Evolutionary conservation across 345 rosid species (phyloP).

Genomic region (Salix koriyanagi): DNA sequence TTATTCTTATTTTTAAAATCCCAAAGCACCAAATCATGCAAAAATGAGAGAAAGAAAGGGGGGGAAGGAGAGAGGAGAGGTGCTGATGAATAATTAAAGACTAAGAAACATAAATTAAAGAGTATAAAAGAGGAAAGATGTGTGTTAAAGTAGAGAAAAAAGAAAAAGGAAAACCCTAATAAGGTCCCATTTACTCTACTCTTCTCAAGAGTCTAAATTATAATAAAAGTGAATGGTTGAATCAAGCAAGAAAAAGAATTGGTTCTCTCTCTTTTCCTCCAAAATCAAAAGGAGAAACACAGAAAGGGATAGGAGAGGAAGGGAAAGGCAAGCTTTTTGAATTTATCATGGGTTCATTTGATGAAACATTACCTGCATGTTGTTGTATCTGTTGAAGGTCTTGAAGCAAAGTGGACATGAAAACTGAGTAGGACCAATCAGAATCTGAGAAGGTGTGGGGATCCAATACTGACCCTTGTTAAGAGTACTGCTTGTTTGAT

Average conservation of each 20-base stretch:
- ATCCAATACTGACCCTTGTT: slow-evolving; percentile 92
- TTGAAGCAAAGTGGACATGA: slow-evolving; percentile 98
- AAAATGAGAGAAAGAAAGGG: slow-evolving; percentile 12
- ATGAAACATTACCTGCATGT: slow-evolving; percentile 76
- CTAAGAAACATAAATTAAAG: neutral
- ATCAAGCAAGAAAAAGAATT: slow-evolving; percentile 30
- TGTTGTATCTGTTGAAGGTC: slow-evolving; percentile 98
- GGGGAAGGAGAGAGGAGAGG: neutral
- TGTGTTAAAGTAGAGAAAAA: slow-evolving; percentile 19
- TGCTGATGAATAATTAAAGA: slow-evolving; percentile 1
- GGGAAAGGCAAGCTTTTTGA: slow-evolving; percentile 20
- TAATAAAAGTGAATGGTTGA: slow-evolving; percentile 22
- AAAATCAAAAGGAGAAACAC: slow-evolving; percentile 20
- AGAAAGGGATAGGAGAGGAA: slow-evolving; percentile 18
- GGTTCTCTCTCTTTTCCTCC: slow-evolving; percentile 17
- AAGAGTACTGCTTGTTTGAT: slow-evolving; percentile 28
- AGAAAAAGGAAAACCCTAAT: slow-evolving; percentile 28
- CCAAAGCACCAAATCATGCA: slow-evolving; percentile 45
- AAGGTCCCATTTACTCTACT: slow-evolving; percentile 19
- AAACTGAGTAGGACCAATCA: slow-evolving; percentile 96
- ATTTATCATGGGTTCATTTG: neutral
- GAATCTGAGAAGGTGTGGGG: slow-evolving; percentile 97
- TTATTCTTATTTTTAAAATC: slow-evolving; percentile 36
- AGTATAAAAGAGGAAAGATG: slow-evolving; percentile 13
- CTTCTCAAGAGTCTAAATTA: slow-evolving; percentile 15